These are phyloP conservation scores for Triticum timopheevii DNA, from an alignment of 176 grass and related monocot species.

Conservation along the genomic window DNA sequence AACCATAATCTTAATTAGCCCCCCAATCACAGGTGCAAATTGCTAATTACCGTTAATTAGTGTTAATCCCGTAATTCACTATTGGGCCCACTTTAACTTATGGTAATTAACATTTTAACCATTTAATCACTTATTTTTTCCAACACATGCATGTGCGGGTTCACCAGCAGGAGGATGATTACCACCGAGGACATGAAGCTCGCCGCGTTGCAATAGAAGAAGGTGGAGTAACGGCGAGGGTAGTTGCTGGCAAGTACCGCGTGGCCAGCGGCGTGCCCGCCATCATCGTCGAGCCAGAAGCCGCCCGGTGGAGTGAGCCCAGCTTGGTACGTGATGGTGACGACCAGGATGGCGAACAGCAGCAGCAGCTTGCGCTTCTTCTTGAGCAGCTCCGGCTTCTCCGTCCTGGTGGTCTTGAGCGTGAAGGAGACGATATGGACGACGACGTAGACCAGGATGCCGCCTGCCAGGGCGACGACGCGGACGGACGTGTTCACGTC, in stretches of 20 bases:
- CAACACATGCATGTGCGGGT: not conserved
- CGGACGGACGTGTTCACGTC: not conserved
- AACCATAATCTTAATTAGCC: too few species aligned
- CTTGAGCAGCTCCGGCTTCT: not conserved
- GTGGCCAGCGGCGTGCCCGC: not conserved
- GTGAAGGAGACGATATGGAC: not conserved
- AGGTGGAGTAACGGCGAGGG: slow-evolving; percentile 1
- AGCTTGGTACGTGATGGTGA: slow-evolving; percentile 30
- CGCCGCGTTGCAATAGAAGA: slow-evolving; percentile 34
- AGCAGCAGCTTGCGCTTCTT: slow-evolving; percentile 24
- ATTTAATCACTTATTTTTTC: too few species aligned
- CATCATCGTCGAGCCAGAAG: not conserved
- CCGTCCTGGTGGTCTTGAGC: not conserved
- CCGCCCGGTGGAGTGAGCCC: slow-evolving; percentile 26
- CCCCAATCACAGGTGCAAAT: too few species aligned
- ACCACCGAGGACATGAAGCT: slow-evolving; percentile 19
- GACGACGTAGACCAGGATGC: not conserved
- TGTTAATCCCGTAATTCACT: too few species aligned
- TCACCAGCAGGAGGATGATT: slow-evolving; percentile 17
- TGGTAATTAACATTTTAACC: too few species aligned
- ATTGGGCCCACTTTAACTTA: too few species aligned
- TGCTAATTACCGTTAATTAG: too few species aligned
- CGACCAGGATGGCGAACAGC: slow-evolving; percentile 24
- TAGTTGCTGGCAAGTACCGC: slow-evolving; percentile 10
- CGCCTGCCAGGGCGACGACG: not conserved